Evolutionary conservation across 768 basidiomycete species (phyloP).

Genomic region (Lactarius deliciosus): DNA sequence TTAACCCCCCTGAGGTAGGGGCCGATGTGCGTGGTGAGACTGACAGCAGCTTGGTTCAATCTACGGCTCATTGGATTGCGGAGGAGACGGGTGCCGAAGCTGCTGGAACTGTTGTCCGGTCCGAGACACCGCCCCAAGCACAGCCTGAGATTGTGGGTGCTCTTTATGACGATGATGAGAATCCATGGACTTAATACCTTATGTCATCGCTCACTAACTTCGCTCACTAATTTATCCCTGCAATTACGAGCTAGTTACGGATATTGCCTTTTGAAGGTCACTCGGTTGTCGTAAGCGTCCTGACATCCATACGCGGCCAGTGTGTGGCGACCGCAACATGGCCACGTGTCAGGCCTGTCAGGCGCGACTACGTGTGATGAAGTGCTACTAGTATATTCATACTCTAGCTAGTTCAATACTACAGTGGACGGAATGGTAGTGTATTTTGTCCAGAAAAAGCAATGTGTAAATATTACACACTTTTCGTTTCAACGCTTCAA

Average conservation of each 20-base stretch:
- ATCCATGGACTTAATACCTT: conserved; percentile 53
- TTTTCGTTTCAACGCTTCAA: background rate
- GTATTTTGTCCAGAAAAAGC: too few species aligned
- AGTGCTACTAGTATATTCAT: background rate
- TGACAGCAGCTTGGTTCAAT: background rate
- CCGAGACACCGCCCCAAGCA: conserved; percentile 44
- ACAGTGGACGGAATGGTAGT: background rate
- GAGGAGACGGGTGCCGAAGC: conserved; percentile 3
- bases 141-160: conserved; percentile 39
- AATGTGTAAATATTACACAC: background rate
- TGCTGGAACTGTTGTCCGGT: conserved; percentile 32
- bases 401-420: background rate
- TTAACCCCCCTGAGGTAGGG: conserved; percentile 41
- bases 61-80: background rate
- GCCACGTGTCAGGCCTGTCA: background rate
- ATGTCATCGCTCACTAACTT: background rate
- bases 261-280: background rate
- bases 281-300: background rate
- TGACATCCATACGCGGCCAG: background rate
- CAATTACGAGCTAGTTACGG: background rate
- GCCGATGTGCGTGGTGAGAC: conserved; percentile 36
- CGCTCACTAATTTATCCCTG: too few species aligned
- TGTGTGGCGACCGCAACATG: background rate
- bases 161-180: conserved; percentile 46
- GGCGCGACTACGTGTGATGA: background rate